These are phyloP conservation scores for Acacia acuminata DNA, from an alignment of 306 rosid species.

Conservation along the genomic window DNA sequence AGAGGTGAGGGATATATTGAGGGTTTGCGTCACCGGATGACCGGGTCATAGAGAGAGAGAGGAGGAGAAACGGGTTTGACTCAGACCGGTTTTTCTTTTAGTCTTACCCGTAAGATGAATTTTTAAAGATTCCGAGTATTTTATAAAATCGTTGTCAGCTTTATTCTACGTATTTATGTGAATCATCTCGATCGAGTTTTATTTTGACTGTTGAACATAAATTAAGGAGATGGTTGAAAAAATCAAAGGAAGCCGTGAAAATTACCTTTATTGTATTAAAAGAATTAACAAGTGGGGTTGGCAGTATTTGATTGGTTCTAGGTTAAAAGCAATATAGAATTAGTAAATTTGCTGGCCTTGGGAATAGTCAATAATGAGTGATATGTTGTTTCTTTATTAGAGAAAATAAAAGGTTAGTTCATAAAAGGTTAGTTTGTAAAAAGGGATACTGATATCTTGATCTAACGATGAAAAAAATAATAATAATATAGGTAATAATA, in stretches of 20 bases:
- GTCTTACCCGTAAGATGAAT: slow-evolving; percentile 39
- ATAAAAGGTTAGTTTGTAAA: too few species aligned
- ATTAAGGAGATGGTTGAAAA: not conserved
- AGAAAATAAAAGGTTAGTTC: too few species aligned
- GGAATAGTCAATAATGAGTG: not conserved
- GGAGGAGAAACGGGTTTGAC: slow-evolving; percentile 28
- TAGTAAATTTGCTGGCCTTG: not conserved
- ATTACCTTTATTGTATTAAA: not conserved
- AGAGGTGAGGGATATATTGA: slow-evolving; percentile 40
- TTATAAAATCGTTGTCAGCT: not conserved
- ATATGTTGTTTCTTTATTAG: not conserved
- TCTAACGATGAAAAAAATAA: too few species aligned
- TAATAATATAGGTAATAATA: too few species aligned
- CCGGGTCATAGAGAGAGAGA: slow-evolving; percentile 30
- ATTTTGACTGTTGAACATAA: not conserved
- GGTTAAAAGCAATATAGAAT: not conserved
- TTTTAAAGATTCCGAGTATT: slow-evolving; percentile 27
- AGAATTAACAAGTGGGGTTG: not conserved
- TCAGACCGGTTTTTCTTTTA: slow-evolving; percentile 32
- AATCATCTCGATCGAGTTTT: not conserved
- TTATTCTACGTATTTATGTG: not conserved
- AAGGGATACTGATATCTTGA: too few species aligned
- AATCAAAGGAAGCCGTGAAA: not conserved
- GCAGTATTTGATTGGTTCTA: not conserved
- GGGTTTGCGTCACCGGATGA: slow-evolving; percentile 42